These are phyloP conservation scores for Wickerhamomyces pijperi DNA, from an alignment of 805 yeast species.

Conservation along the genomic window DNA sequence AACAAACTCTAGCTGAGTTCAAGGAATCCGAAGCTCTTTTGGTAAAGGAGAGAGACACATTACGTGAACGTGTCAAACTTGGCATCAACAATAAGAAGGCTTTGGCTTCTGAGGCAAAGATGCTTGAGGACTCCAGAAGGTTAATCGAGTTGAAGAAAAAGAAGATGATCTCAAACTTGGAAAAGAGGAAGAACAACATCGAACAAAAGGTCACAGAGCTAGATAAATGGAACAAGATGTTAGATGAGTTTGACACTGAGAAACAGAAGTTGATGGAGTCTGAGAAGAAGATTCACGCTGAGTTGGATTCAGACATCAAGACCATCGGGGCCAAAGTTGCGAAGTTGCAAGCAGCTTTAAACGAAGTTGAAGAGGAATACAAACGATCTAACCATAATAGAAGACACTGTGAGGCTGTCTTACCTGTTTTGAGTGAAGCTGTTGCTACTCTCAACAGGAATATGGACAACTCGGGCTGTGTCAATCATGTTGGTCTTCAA, in stretches of 20 bases:
- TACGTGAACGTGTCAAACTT: conserved; percentile 27
- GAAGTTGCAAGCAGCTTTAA: conserved; percentile 5
- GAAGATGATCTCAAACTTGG: conserved; percentile 21
- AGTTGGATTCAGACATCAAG: conserved; percentile 10
- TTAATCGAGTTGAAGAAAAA: conserved; percentile 24
- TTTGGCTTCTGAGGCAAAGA: neutral
- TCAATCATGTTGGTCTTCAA: conserved; percentile 15
- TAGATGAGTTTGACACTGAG: conserved; percentile 16
- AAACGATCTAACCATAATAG: conserved; percentile 1
- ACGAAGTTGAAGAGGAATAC: conserved; percentile 11
- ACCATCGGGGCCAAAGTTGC: conserved; percentile 4
- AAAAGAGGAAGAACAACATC: conserved; percentile 19
- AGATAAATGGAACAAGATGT: conserved; percentile 21
- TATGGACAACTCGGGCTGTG: conserved; percentile 13
- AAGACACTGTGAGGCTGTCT: neutral
- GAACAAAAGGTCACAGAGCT: conserved; percentile 25
- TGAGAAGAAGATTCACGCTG: conserved; percentile 10
- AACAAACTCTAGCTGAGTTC: conserved; percentile 23
- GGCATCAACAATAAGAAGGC: conserved; percentile 27
- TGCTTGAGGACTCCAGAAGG: conserved; percentile 29
- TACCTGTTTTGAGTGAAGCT: conserved; percentile 3
- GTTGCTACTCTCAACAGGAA: conserved; percentile 9
- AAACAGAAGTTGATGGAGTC: conserved; percentile 7
- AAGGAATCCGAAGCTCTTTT: conserved; percentile 26
- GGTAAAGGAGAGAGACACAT: conserved; percentile 23